Base-by-base conservation (phyloP, 2,329 filamentous ascomycete genomes). In the Cercospora canescens region DNA sequence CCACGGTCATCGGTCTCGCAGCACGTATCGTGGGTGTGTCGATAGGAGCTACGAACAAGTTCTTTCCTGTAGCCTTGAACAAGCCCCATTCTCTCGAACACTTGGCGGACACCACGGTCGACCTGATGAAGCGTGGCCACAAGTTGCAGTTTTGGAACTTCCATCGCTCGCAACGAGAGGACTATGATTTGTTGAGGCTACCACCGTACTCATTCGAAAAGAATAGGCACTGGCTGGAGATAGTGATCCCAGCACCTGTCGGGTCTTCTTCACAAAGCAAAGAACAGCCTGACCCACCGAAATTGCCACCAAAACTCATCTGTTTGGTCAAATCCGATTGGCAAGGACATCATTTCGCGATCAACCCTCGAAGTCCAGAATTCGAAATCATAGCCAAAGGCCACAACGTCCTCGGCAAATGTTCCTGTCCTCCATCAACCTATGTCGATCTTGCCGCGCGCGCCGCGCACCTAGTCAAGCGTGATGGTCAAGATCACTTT, bases 1-100 rank as follows among this genome's bases (percentile, higher is more conserved):
- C 68, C 1, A 62, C 54, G 5, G 63, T 68, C 50, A 63, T 63
- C 18, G 45, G 26, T 30, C 65, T 70, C 60, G 54, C 50, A 48
- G 48, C 45, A 54, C 50, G 55, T 7, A 52, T 54, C 32, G 52
- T 61, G 30, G 35, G 30, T 6, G 48, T 35, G 14, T 34, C 32
- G 1, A 35, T 12, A 12, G 45, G 37, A 4, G 45, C 24, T 4
- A 18, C 50, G 5, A 57, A 57, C 39, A 60, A 59, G 16, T 64
- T 59, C 16, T n/a, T 58, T n/a, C 54, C 62, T 30, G 41, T 50
- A 12, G 54, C 35, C 12, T 30, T 64, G 28, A 64, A 55, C 26
- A 50, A 37, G 32, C 18, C 54, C 2, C 28, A 55, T 30, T 64
- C 62, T 21, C 30, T 50, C 7, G 54, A 52, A 28, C 18, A 4